Evolutionary conservation across 352 stramenopile genomes (phyloP), one percentile per base, ranked within the genome.

Genomic region (Globisporangium barbulae): DNA sequence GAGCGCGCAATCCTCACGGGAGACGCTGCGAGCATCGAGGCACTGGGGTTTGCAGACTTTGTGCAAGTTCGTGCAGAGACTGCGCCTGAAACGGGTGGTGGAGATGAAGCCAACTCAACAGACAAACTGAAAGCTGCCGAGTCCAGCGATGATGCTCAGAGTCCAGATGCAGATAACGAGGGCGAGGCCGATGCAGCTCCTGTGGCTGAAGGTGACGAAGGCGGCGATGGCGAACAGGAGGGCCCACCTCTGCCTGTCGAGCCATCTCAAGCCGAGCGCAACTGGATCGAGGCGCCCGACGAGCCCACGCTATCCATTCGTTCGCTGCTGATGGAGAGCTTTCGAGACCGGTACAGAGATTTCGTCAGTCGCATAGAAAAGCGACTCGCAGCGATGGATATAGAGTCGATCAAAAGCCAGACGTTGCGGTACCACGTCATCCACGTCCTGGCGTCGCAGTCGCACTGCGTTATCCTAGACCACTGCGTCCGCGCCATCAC

Each of bases 401-500:
- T 21, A 45, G n/a, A 13, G 19, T 13, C 15, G 6, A 19, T 33
- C 30, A 67, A 61, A 6, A 31, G 25, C 0, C 37, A 10, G 3
- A 39, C 54, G 45, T 53, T 59, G 45, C 52, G 50, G 4, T 85
- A 67, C 22, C 70, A 82, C 31, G 64, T 83, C 12, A 62, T 93
- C 12, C 64, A 71, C 15, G 64, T 83, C 2, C 37, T 89, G 17
- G 79, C 76, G 7, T 67, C 68, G 5, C 83, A 91, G 56, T 75
- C 79, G 1, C 68, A 88, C 1, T 63, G 59, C 30, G 58, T 73
- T 6, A 79, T 89, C 49, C 50, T 86, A 53, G 68, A 78, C 6
- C 83, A 93, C 48, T 93, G 81, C 53, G 65, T 91, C 42, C 69
- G 74, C 28, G 63, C 63, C 21, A 89, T 91, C 60, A 83, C 73